Evolutionary conservation across 2,329 filamentous ascomycete genomes (phyloP), one percentile per base, ranked within the genome.

Genomic region (Sporothrix inflata): DNA sequence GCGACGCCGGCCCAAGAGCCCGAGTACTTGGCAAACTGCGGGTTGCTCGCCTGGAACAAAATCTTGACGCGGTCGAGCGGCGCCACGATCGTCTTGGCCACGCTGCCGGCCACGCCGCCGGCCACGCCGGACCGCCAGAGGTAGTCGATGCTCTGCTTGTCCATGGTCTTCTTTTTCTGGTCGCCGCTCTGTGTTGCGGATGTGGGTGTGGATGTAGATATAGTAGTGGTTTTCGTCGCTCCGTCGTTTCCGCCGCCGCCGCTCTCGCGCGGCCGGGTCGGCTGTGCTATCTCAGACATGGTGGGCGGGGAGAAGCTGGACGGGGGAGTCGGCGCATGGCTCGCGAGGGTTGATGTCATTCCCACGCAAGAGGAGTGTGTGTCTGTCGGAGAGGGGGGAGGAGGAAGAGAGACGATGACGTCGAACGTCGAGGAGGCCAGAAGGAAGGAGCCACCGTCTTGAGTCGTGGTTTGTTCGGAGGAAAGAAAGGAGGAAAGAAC

Each of bases 51-150:
- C 81, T 99, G 96, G 83, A 99, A 98, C 55, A 99, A 91, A 79
- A 99, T 99, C 83, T 99, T 99, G 78, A 99, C 96, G 76, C 96
- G 91, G 83, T 99, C 96, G 75, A 99, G 92, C 30, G 96, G 96
- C 30, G 94, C 96, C 49, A 99, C 97, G 7, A 97, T 86, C 0
- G 95, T 98, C 86, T 99, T 99, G 74, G 92, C 96, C 76, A 93
- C 94, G 83, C 94, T 97, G 76, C 95, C 96, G 70, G 96, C 96
- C 73, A 98, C 76, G 19, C 96, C 96, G 65, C 96, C 96, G 1
- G 96, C 95, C 42, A 97, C 83, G 45, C 93, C 93, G 74, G 92
- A 96, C 77, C 93, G 89, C 82, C 94, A 86, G 57, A 96, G 84
- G 82, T 98, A 98, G 77, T 97, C 92, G 75, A 92, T 84, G 79